Conservation (phyloP, 2,329 filamentous ascomycete species). For the Pestalotiopsis sp. region DNA sequence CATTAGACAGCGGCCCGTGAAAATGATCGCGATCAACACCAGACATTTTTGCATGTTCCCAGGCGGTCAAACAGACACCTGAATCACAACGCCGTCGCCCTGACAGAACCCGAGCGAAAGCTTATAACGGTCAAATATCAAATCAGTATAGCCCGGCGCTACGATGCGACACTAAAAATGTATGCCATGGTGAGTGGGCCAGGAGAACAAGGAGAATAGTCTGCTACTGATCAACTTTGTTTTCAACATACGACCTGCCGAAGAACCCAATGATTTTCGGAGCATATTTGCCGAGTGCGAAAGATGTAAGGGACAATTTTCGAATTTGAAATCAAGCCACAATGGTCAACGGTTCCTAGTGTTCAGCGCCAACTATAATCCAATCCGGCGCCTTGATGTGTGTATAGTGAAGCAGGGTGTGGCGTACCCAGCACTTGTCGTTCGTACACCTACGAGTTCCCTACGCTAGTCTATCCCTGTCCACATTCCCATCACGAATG, state of each 20-base stretch:
- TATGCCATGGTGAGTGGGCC: not conserved
- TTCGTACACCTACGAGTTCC: not conserved
- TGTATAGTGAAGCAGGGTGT: not conserved
- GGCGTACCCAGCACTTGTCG: not conserved
- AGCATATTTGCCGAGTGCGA: not conserved
- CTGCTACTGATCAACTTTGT: not conserved
- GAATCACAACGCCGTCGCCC: not conserved
- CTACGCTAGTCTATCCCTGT: not conserved
- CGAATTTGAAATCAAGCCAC: too few relatives aligned
- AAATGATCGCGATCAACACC: not conserved
- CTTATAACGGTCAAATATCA: not conserved
- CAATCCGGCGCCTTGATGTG: not conserved
- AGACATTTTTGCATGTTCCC: not conserved
- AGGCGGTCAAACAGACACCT: not conserved
- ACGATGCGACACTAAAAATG: not conserved
- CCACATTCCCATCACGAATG: not conserved
- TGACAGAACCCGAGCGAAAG: not conserved
- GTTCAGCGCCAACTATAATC: not conserved
- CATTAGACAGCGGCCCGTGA: not conserved
- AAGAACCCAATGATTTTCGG: not conserved
- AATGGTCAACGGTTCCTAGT: not conserved
- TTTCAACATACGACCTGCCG: not conserved
- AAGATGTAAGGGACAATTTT: not conserved
- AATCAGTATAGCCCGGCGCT: not conserved
- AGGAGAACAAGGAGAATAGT: not conserved